These are phyloP conservation scores for Gloeophyllum trabeum DNA, from an alignment of 768 basidiomycete species.

Conservation along the genomic window DNA sequence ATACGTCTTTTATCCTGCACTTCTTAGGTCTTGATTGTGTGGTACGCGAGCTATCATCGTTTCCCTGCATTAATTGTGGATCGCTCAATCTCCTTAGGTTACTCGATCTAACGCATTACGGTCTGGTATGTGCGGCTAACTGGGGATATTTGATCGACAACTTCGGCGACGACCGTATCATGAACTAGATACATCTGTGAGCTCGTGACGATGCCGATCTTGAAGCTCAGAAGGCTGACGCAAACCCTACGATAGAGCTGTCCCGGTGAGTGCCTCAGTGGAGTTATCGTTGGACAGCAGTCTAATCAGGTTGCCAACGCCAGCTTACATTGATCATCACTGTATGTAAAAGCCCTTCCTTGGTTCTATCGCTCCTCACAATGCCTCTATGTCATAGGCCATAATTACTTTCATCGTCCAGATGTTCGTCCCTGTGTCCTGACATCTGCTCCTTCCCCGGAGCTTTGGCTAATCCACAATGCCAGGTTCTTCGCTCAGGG, in stretches of 20 bases:
- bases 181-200: neutral
- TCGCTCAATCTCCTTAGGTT: neutral
- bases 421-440: neutral
- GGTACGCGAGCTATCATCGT: neutral
- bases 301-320: neutral
- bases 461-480: neutral
- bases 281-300: neutral
- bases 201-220: neutral
- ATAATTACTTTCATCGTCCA: neutral
- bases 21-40: neutral
- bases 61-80: neutral
- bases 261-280: neutral
- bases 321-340: neutral
- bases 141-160: neutral
- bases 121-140: neutral
- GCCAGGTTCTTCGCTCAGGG: neutral
- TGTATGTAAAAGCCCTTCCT: neutral
- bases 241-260: neutral
- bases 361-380: neutral
- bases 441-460: neutral
- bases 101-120: neutral
- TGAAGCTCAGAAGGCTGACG: neutral
- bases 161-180: neutral
- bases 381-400: too few species aligned
- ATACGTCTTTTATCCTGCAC: neutral